Percentiles rank a stretch among this genome's conserved stretches.
These are phyloP conservation scores for Salix caprea DNA, from an alignment of 345 rosid genomes.

Conservation along the genomic window DNA sequence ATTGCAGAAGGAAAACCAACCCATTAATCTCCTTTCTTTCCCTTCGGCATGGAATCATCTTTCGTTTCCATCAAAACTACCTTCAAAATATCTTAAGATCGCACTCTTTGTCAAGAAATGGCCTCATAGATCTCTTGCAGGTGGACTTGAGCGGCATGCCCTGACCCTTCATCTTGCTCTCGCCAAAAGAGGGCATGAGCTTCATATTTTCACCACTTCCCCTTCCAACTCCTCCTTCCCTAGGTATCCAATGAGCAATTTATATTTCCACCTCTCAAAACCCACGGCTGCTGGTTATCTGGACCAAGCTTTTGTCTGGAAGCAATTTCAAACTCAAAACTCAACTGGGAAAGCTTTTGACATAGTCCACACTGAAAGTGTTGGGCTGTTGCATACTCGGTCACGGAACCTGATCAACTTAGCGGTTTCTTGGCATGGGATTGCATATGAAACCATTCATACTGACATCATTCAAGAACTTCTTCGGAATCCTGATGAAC, in stretches of 20 bases:
- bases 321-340: constrained; percentile 64
- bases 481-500: constrained; percentile 53
- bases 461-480: constrained; percentile 86
- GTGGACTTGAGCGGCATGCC: constrained; percentile 90
- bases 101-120: constrained; percentile 88
- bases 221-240: constrained; percentile 50
- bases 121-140: constrained; percentile 76
- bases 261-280: constrained; percentile 67
- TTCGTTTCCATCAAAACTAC: constrained; percentile 35
- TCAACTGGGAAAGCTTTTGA: constrained; percentile 67
- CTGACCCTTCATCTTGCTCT: constrained; percentile 78
- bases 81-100: constrained; percentile 52
- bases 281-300: constrained; percentile 75
- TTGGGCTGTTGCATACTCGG: constrained; percentile 77
- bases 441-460: constrained; percentile 86
- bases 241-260: constrained; percentile 36
- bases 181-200: constrained; percentile 77
- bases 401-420: constrained; percentile 57
- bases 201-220: constrained; percentile 78
- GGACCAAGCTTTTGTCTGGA: constrained; percentile 66
- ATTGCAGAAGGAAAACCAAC: constrained; percentile 26
- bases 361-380: constrained; percentile 83
- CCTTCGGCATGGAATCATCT: constrained; percentile 78
- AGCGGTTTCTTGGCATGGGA: constrained; percentile 85
- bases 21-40: constrained; percentile 53